Conservation (phyloP, 2,329 filamentous ascomycete genomes). For the Macrophomina phaseolina region DNA sequence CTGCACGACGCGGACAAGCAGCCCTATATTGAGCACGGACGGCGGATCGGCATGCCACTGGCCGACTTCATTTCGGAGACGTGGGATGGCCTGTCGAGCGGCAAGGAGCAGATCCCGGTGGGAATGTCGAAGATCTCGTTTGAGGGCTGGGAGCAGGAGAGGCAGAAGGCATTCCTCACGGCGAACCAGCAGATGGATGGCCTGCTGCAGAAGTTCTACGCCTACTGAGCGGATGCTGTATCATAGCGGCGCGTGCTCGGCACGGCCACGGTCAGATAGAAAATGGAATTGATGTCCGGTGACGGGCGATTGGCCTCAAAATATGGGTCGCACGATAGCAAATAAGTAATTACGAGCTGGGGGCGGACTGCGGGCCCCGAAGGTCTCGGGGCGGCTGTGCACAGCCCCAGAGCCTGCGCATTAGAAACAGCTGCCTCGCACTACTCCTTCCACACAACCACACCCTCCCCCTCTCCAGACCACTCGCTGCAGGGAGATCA, state of each 20-base stretch:
- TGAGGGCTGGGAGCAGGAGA: slow-evolving; percentile 54
- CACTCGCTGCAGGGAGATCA: neutral
- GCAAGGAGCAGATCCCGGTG: slow-evolving; percentile 60
- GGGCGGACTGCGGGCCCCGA: slow-evolving; percentile 1
- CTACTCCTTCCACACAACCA: neutral
- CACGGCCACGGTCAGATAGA: neutral
- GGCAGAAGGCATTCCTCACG: slow-evolving; percentile 46
- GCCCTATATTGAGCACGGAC: slow-evolving; percentile 58
- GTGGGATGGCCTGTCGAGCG: slow-evolving; percentile 52
- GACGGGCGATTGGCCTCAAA: neutral
- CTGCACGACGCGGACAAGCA: slow-evolving; percentile 62
- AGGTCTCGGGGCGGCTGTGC: neutral
- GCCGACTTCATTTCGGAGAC: slow-evolving; percentile 58
- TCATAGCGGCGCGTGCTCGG: neutral
- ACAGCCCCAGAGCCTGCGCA: slow-evolving; percentile 14
- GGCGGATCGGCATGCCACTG: slow-evolving; percentile 60
- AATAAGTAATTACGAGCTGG: neutral
- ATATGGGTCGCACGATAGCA: neutral
- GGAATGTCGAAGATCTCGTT: slow-evolving; percentile 51
- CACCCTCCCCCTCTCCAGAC: neutral
- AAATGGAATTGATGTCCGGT: neutral
- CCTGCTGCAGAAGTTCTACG: slow-evolving; percentile 25
- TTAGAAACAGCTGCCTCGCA: slow-evolving; percentile 20
- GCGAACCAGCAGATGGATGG: slow-evolving; percentile 20
- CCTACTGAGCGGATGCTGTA: slow-evolving; percentile 1